Percentiles rank a stretch among this genome's conserved stretches.
These are phyloP conservation scores for Areca catechu DNA, from an alignment of 176 grass and related monocot genomes.

Conservation along the genomic window DNA sequence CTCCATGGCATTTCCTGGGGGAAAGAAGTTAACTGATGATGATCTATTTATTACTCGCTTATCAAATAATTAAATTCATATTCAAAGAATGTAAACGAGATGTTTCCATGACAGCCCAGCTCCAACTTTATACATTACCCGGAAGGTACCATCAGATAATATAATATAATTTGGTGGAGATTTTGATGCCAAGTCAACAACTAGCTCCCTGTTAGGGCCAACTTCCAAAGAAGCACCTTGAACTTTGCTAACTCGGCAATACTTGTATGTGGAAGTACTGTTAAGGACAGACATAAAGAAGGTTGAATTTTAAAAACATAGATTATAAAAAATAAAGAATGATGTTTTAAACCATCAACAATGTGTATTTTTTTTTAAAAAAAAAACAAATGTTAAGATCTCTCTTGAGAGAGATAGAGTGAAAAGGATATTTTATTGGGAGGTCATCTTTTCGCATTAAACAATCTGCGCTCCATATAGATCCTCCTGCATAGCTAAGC, in stretches of 20 bases:
- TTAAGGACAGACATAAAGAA: conserved; percentile 38
- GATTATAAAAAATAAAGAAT: conserved; percentile 4
- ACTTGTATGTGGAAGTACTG: conserved; percentile 72
- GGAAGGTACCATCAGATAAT: conserved; percentile 72
- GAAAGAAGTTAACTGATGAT: conserved; percentile 29
- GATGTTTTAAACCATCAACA: conserved; percentile 9
- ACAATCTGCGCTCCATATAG: conserved; percentile 72
- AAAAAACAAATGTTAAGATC: neutral
- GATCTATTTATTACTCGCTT: neutral
- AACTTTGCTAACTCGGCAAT: conserved; percentile 60
- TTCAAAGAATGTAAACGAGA: no score
- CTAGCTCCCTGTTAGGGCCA: conserved; percentile 76
- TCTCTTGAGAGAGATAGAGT: neutral
- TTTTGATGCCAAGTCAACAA: conserved; percentile 46
- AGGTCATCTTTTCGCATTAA: conserved; percentile 62
- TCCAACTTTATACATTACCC: conserved; percentile 33
- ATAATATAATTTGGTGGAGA: conserved; percentile 59
- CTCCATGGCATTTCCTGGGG: conserved; percentile 79
- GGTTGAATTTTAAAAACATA: conserved; percentile 7
- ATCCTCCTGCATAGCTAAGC: conserved; percentile 65
- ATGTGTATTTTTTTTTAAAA: conserved; percentile 4
- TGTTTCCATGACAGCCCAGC: neutral
- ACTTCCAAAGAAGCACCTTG: conserved; percentile 45
- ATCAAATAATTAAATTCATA: neutral
- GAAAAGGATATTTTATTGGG: conserved; percentile 92